Percentiles rank a stretch among this genome's conserved stretches.
Conservation (phyloP, 306 rosid species). For the Quercus engelmannii region DNA sequence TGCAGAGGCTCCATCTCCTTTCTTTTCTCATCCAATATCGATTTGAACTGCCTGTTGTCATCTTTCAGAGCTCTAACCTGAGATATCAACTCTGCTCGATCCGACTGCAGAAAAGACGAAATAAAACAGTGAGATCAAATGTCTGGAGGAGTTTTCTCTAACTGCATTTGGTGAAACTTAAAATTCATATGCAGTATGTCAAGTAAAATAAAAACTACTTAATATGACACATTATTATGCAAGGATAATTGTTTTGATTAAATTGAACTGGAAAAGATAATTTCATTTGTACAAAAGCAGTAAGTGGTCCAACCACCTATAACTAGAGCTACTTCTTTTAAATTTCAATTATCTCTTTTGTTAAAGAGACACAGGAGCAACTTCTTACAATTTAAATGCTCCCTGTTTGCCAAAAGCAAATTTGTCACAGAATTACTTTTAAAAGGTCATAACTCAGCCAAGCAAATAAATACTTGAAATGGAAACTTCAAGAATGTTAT, state of each 20-base stretch:
- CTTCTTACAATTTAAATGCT: neutral
- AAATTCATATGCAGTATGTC: neutral
- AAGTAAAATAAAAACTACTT: neutral
- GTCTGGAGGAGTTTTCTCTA: neutral
- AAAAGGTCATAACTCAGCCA: neutral
- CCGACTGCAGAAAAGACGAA: conserved; percentile 49
- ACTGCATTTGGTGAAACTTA: neutral
- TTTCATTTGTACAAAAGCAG: neutral
- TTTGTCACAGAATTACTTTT: neutral
- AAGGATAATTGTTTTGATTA: neutral
- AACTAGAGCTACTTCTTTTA: neutral
- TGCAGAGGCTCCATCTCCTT: conserved; percentile 86
- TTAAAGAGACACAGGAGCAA: neutral
- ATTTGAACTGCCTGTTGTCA: conserved; percentile 61
- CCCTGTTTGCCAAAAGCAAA: neutral
- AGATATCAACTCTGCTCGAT: conserved; percentile 64
- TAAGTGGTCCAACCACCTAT: neutral
- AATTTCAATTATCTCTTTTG: neutral
- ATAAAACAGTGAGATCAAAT: conserved; percentile 5
- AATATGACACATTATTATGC: neutral
- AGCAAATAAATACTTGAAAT: neutral
- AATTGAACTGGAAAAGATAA: neutral
- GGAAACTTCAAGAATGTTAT: neutral
- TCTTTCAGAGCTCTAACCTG: conserved; percentile 73
- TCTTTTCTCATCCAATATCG: conserved; percentile 66